phyloP scores from a whole-genome alignment of 129 eudicot genomes.

The Glebionis coronaria region DNA sequence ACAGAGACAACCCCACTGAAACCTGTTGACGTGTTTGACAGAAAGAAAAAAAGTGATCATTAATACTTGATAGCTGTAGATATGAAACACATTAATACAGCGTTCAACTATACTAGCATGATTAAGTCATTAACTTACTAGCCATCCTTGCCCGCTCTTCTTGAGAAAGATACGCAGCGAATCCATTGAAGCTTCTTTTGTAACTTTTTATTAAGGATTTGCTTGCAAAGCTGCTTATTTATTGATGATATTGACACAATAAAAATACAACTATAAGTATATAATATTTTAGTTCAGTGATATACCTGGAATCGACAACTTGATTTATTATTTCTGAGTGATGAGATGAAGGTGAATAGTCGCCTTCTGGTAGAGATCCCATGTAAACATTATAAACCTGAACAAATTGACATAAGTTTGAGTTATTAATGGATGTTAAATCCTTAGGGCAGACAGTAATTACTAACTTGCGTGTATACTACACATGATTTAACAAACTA shows the following conservation, averaged over 20 bases:
- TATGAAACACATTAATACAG: too few species aligned
- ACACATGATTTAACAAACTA: too few species aligned
- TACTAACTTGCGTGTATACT: too few species aligned
- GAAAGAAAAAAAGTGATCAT: neutral
- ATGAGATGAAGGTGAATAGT: conserved; percentile 20
- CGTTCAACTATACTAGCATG: too few species aligned
- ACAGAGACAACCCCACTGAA: conserved; percentile 39
- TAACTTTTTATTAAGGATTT: conserved; percentile 34
- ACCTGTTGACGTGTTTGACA: conserved; percentile 19
- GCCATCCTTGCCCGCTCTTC: conserved; percentile 38
- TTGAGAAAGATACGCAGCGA: conserved; percentile 42
- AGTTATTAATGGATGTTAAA: too few species aligned
- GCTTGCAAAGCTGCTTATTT: conserved; percentile 22
- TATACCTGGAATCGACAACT: conserved; percentile 4
- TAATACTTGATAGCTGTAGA: neutral
- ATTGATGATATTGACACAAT: neutral
- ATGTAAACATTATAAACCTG: conserved; percentile 18
- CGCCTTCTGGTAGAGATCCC: conserved; percentile 26
- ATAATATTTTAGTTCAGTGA: neutral
- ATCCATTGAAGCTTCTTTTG: conserved; percentile 47
- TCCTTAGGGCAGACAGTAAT: too few species aligned
- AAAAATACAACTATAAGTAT: neutral
- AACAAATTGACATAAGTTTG: neutral
- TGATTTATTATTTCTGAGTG: conserved; percentile 13
- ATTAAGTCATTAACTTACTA: conserved; percentile 21